Percentiles rank a stretch among this genome's conserved stretches.
phyloP scores from a whole-genome alignment of 345 rosid genomes.

The Salix arbutifolia region DNA sequence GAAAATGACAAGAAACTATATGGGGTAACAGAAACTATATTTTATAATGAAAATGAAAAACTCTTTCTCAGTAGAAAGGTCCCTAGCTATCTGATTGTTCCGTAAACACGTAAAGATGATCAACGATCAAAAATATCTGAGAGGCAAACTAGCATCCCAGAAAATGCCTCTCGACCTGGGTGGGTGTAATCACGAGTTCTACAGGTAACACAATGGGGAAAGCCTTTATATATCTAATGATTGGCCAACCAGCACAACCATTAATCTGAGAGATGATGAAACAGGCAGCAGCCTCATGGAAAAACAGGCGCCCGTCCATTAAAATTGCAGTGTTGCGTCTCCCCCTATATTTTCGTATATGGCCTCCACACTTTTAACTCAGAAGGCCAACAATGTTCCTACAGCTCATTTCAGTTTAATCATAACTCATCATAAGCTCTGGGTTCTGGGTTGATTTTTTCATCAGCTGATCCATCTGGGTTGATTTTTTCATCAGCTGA shows the following conservation, averaged over 20 bases:
- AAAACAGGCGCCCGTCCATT: neutral
- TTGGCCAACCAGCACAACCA: neutral
- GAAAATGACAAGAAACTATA: too few species aligned
- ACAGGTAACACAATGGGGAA: neutral
- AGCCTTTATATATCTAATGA: neutral
- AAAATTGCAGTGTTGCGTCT: too few species aligned
- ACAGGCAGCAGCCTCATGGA: neutral
- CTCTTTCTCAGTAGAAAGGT: neutral
- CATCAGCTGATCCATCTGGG: constrained; percentile 10
- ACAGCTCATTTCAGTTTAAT: constrained; percentile 7
- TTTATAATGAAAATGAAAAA: neutral
- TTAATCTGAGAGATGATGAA: neutral
- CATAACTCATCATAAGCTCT: constrained; percentile 64
- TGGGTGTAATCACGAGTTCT: neutral
- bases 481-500: constrained; percentile 20
- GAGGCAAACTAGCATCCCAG: neutral
- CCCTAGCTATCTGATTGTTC: neutral
- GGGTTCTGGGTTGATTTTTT: constrained; percentile 22
- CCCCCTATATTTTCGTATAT: neutral
- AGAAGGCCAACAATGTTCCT: neutral
- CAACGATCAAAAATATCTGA: neutral
- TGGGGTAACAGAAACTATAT: neutral
- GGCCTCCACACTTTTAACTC: constrained; percentile 2
- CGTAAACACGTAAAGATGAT: neutral
- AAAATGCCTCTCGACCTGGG: neutral